Evolutionary conservation across 352 stramenopile genomes (phyloP), one percentile per base, ranked within the genome.

Genomic region (Globisporangium mamillatum): DNA sequence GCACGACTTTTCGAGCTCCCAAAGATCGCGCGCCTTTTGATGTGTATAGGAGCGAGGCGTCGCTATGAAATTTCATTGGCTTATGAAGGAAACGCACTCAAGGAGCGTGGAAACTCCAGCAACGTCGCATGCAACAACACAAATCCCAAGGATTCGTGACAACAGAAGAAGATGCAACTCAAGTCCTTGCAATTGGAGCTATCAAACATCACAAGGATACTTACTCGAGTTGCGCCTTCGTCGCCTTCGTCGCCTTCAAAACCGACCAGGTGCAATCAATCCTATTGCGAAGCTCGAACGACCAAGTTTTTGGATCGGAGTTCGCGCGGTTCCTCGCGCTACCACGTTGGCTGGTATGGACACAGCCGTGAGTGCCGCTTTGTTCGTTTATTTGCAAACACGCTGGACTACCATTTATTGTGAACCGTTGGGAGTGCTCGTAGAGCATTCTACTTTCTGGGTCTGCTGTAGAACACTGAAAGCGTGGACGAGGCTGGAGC

Each of bases 11-110:
- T 60, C 55, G 55, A 60, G 55, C 18, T 60, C 55, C 55, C 2
- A 24, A 60, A 60, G 55, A 60, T 60, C 55, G 55, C 55, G 55
- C 55, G 27, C 18, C 55, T 46, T n/a, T 60, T 60, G 29, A 27
- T 20, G 36, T 25, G 27, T 29, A 60, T 46, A 46, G 27, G n/a
- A 7, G 4, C 4, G 32, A 25, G 48, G 5, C 10, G 53, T 12
- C 16, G 53, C 53, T 6, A 25, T 60, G 54, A 32, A 44, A 60
- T 41, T 8, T 12, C 54, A 60, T 60, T 60, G 16, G 54, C 54
- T 22, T 22, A 3, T 4, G 41, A 50, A 18, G 16, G 41, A 22
- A 41, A 20, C 24, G 1, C 24, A 36, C 32, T 5, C 44, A n/a
- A n/a, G 7, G 8, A 22, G 20, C 20, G 25, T 60, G 16, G 25